These are phyloP conservation scores for Chiua virens DNA, from an alignment of 768 basidiomycete species.

Conservation along the genomic window DNA sequence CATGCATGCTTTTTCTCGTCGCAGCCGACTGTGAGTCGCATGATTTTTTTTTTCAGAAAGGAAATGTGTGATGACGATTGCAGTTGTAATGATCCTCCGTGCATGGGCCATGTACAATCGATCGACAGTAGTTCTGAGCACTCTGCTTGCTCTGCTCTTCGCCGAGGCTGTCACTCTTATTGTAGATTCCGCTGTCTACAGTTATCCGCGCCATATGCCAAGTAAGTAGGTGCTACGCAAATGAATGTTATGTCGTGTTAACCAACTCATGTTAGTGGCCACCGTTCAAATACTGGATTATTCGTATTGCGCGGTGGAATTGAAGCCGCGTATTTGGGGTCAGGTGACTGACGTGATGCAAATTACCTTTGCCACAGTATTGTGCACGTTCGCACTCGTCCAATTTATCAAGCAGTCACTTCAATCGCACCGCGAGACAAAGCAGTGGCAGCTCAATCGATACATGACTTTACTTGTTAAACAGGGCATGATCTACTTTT, in stretches of 20 bases:
- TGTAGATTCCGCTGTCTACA: background rate
- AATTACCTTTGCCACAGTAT: background rate
- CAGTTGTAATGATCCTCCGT: background rate
- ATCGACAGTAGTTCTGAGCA: background rate
- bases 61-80: background rate
- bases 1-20: background rate
- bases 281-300: background rate
- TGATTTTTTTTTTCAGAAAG: background rate
- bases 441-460: background rate
- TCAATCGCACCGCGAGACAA: background rate
- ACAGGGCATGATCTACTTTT: too few species aligned
- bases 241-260: too few species aligned
- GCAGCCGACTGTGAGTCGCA: background rate
- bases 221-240: background rate
- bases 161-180: background rate
- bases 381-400: background rate
- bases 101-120: background rate
- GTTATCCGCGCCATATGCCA: background rate
- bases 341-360: background rate
- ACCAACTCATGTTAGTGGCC: background rate
- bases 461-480: too few species aligned
- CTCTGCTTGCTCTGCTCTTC: background rate
- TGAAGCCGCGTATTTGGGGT: background rate
- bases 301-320: background rate
- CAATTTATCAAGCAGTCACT: background rate